A percentile compares a stretch with the other conserved stretches of the same genome.
Conservation (phyloP, 352 stramenopile genomes). For the Pythium periplocum region DNA sequence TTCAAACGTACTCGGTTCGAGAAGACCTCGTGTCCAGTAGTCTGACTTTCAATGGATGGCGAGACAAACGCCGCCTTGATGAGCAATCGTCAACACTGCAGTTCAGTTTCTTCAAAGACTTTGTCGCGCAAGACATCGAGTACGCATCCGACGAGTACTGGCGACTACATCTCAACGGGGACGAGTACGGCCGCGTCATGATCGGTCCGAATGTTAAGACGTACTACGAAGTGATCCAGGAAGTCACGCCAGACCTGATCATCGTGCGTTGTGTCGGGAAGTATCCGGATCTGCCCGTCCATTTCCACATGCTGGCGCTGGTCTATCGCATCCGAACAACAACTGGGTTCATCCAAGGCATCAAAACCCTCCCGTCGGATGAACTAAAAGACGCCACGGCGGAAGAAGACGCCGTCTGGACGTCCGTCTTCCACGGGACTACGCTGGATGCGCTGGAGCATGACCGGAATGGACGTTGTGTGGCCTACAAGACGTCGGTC, state of each 20-base stretch:
- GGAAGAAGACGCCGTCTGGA: slow-evolving; percentile 1
- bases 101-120: slow-evolving; percentile 13
- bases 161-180: background rate
- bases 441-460: background rate
- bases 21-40: slow-evolving; percentile 6
- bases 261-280: slow-evolving; percentile 10
- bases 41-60: slow-evolving; percentile 12
- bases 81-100: slow-evolving; percentile 4
- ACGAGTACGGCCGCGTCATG: slow-evolving; percentile 3
- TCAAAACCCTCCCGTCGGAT: background rate
- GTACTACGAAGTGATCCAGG: slow-evolving; percentile 12
- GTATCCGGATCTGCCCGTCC: slow-evolving; percentile 5
- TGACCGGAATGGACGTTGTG: background rate
- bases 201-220: background rate
- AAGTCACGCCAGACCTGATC: slow-evolving; percentile 4
- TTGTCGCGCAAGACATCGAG: background rate
- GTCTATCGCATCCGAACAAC: slow-evolving; percentile 7
- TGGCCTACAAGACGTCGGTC: too few species aligned
- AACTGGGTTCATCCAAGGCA: slow-evolving; percentile 1
- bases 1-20: background rate
- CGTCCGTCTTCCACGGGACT: background rate
- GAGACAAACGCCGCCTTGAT: slow-evolving; percentile 8
- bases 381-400: background rate
- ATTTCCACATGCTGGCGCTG: slow-evolving; percentile 10
- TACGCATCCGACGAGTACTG: background rate